Base-by-base conservation (phyloP, 805 yeast species). In the Pichia pseudocactophila region DNA sequence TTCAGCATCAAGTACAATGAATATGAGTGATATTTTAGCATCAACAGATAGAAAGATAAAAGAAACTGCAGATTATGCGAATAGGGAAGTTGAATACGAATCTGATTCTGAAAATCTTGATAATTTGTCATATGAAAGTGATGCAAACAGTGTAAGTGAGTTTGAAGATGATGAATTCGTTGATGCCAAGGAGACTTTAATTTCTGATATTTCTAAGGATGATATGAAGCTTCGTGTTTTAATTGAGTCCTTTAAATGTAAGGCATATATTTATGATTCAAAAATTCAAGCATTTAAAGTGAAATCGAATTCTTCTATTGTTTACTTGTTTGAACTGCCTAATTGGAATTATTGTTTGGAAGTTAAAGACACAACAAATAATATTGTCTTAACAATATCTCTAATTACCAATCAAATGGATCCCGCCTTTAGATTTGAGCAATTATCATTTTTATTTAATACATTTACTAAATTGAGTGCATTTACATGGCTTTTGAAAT, bases 401-500 rank as follows among this genome's bases (percentile, higher is more conserved):
- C 57, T 56, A 3, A 57, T 82, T 18, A 56, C 65, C 10, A 68
- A 74, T 11, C 68, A 70, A 25, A 63, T 86, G 61, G 78, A 73
- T 53, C 86, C 92, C 2, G 68, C 73, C n/a, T 80, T 84, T 56
- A 77, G 80, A 54, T 70, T 66, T 47, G 77, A 71, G 11, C 57
- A 71, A 27, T 49, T 59, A 12, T 70, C 84, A 1, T 82, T 87
- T 50, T 71, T 82, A 12, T 87, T 85, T 70, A 82, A 83, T 56
- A 69, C 74, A 48, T 63, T 61, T 22, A 50, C 62, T 4, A 69
- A 58, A 6, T 57, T 59, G 2, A 52, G 57, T 1, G 71, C 78
- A 0, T 64, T 69, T 20, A 80, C 95, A 1, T 83, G 82, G 72
- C 66, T 84, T 50, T 51, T 84, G 31, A 74, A 70, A 50, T 85